These are phyloP conservation scores for Chrysoporthe austroafricana DNA, from an alignment of 2,329 filamentous ascomycete genomes.

Conservation along the genomic window DNA sequence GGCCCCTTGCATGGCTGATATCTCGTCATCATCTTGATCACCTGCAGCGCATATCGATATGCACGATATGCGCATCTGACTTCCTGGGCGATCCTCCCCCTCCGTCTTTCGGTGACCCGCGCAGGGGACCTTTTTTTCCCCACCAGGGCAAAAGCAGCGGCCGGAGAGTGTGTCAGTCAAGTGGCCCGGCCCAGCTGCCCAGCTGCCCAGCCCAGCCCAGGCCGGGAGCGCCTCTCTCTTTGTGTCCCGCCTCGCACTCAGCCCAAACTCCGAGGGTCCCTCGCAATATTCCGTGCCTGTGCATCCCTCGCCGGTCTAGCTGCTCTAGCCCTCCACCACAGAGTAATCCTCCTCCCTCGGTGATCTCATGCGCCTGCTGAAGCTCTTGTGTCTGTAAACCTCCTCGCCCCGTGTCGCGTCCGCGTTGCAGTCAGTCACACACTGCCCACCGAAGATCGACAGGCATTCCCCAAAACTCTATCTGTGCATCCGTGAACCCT, in stretches of 20 bases:
- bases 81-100: neutral
- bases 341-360: neutral
- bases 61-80: constrained; percentile 1
- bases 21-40: constrained; percentile 2
- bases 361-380: neutral
- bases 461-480: neutral
- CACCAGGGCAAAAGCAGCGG: neutral
- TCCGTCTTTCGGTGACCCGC: neutral
- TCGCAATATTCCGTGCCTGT: neutral
- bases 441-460: neutral
- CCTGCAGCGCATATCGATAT: neutral
- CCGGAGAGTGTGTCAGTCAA: neutral
- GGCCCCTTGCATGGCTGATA: neutral
- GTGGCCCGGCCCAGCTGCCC: too few relatives aligned
- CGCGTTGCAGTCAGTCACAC: neutral
- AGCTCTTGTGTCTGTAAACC: neutral
- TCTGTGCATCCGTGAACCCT: neutral
- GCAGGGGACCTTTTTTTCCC: neutral
- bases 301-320: neutral
- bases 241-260: neutral
- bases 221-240: too few relatives aligned
- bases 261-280: constrained; percentile 1
- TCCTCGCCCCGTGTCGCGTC: too few relatives aligned
- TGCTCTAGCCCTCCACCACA: neutral
- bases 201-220: too few relatives aligned